These are phyloP conservation scores for Malus asiatica DNA, from an alignment of 306 rosid species.

Conservation along the genomic window DNA sequence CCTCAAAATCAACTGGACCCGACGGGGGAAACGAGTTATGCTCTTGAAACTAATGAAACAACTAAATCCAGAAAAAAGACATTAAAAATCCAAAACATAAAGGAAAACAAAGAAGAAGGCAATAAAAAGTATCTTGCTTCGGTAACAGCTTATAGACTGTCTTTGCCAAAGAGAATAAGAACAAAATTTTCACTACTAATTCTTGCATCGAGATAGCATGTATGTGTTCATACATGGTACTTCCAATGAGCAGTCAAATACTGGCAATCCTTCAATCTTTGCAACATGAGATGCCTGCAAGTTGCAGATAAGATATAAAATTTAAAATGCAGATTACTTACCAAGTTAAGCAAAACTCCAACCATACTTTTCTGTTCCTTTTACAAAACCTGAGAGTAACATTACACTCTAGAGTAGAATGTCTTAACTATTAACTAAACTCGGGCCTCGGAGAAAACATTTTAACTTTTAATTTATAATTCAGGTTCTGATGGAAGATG, in stretches of 20 bases:
- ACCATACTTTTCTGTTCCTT: not conserved
- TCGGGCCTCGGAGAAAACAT: not conserved
- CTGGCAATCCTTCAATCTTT: slow-evolving; percentile 61
- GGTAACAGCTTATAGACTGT: not conserved
- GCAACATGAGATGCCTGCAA: slow-evolving; percentile 75
- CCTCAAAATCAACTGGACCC: slow-evolving; percentile 74
- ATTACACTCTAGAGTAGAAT: not conserved
- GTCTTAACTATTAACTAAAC: not conserved
- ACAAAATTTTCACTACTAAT: slow-evolving; percentile 3
- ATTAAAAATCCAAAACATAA: not conserved
- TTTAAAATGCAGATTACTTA: not conserved
- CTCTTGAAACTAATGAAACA: slow-evolving; percentile 5
- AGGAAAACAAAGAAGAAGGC: not conserved
- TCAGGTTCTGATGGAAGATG: not conserved
- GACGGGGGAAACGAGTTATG: slow-evolving; percentile 1
- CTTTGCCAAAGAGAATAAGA: not conserved
- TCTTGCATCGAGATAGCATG: not conserved
- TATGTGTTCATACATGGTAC: slow-evolving; percentile 57
- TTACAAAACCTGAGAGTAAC: not conserved
- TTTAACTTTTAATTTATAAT: not conserved
- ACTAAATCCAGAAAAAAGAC: not conserved
- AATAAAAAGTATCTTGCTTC: not conserved
- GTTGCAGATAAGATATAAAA: slow-evolving; percentile 12
- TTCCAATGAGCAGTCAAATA: slow-evolving; percentile 66
- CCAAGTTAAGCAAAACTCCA: slow-evolving; percentile 1